A percentile compares a stretch with the other conserved stretches of the same genome.
Evolutionary conservation across 805 yeast species (phyloP).

Genomic region (Spencermartinsiella europaea): DNA sequence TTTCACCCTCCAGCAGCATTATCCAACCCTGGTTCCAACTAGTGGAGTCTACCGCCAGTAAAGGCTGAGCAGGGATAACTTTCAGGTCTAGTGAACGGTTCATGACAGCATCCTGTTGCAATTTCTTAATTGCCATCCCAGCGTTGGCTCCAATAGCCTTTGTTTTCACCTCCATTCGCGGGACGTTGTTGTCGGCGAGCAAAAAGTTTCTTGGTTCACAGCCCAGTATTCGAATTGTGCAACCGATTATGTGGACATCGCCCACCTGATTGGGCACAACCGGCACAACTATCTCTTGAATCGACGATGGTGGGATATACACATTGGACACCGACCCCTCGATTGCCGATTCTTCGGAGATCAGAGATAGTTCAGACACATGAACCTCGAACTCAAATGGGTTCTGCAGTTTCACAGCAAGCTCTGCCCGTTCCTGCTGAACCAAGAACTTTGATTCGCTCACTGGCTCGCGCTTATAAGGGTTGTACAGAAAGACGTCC

Average conservation of each 20-base stretch:
- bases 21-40: constrained; percentile 60
- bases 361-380: constrained; percentile 35
- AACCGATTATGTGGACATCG: constrained; percentile 43
- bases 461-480: constrained; percentile 34
- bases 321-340: constrained; percentile 23
- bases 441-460: constrained; percentile 37
- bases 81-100: constrained; percentile 26
- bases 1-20: constrained; percentile 78
- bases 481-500: constrained; percentile 54
- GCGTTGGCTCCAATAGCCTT: constrained; percentile 23
- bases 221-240: constrained; percentile 45
- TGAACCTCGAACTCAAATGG: constrained; percentile 74
- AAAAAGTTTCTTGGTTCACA: constrained; percentile 42
- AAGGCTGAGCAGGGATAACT: constrained; percentile 53
- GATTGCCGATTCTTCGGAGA: constrained; percentile 22
- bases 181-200: constrained; percentile 10
- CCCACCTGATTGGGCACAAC: constrained; percentile 43
- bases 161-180: constrained; percentile 23
- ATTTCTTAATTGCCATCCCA: constrained; percentile 5
- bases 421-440: constrained; percentile 59
- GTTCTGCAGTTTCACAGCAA: constrained; percentile 59
- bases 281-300: constrained; percentile 22
- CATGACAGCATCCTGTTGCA: neutral
- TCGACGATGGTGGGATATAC: constrained; percentile 25
- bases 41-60: constrained; percentile 46